These are phyloP conservation scores for Xylaria sp. DNA, from an alignment of 2,329 filamentous ascomycete species.

Conservation along the genomic window DNA sequence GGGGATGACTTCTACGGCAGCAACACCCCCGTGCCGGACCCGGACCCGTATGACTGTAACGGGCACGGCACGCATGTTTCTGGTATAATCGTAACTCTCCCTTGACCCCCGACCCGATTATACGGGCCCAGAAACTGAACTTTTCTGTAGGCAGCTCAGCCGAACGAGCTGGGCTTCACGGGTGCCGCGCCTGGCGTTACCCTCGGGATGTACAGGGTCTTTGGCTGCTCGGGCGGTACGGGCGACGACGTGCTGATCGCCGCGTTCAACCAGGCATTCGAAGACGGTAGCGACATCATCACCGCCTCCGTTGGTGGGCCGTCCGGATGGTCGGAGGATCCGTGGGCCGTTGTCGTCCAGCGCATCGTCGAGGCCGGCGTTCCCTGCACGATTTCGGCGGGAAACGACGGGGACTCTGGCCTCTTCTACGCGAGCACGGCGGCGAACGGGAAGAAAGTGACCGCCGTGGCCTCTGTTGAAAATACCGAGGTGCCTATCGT, in stretches of 20 bases:
- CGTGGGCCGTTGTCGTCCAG: conserved; percentile 51
- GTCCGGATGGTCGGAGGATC: conserved; percentile 54
- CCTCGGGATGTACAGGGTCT: conserved; percentile 59
- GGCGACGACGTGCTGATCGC: conserved; percentile 60
- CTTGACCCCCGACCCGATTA: not conserved
- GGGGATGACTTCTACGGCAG: conserved; percentile 54
- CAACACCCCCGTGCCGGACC: conserved; percentile 32
- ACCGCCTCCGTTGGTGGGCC: conserved; percentile 55
- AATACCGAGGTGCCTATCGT: conserved; percentile 47
- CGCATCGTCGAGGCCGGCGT: conserved; percentile 57
- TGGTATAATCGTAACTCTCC: conserved; percentile 51
- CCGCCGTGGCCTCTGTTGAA: conserved; percentile 53
- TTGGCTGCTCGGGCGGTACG: conserved; percentile 54
- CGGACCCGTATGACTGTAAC: conserved; percentile 53
- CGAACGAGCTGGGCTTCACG: conserved; percentile 54
- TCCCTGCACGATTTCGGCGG: conserved; percentile 53
- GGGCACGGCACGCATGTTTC: conserved; percentile 65
- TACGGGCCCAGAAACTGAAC: not conserved
- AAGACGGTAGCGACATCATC: conserved; percentile 60
- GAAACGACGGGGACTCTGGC: conserved; percentile 50
- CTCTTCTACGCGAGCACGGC: conserved; percentile 53
- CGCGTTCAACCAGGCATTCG: conserved; percentile 60
- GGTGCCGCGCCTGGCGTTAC: conserved; percentile 59
- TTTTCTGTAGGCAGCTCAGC: conserved; percentile 51
- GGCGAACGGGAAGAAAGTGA: conserved; percentile 48